phyloP scores from a whole-genome alignment of 768 basidiomycete species.

The Boletus vermiculosoides region DNA sequence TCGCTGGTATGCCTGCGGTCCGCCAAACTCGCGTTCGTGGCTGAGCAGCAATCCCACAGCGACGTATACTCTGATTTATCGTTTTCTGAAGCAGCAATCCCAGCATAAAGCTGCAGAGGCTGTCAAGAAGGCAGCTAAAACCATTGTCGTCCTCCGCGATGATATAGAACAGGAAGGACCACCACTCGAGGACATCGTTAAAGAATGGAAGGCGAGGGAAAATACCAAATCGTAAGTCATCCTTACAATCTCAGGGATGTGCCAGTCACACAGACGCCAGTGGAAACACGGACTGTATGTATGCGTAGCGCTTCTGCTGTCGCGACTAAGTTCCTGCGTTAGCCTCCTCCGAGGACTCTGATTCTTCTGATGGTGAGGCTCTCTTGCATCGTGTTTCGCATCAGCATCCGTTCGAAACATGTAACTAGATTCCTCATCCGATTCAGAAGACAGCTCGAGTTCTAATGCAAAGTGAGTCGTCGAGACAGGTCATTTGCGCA shows the following conservation, averaged over 20 bases:
- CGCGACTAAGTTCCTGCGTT: constrained; percentile 9
- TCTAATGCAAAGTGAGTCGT: constrained; percentile 28
- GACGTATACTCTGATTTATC: constrained; percentile 73
- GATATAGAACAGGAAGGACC: constrained; percentile 46
- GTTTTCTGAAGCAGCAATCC: constrained; percentile 64
- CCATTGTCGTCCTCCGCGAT: constrained; percentile 59
- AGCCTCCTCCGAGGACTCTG: constrained; percentile 25
- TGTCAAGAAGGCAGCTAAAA: constrained; percentile 70
- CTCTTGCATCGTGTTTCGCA: background rate
- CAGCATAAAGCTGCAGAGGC: constrained; percentile 72
- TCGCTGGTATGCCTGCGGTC: constrained; percentile 45
- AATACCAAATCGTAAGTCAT: constrained; percentile 31
- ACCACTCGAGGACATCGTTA: constrained; percentile 63
- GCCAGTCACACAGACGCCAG: constrained; percentile 13
- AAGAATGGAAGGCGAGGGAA: constrained; percentile 54
- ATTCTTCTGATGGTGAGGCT: constrained; percentile 28
- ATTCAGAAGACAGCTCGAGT: constrained; percentile 23
- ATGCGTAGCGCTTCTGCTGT: background rate
- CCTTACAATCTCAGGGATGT: background rate
- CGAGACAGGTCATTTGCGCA: background rate
- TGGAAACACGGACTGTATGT: constrained; percentile 24
- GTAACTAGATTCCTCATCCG: constrained; percentile 19
- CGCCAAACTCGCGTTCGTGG: constrained; percentile 1
- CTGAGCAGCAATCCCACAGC: constrained; percentile 40
- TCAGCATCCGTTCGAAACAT: background rate